phyloP scores from a whole-genome alignment of 106 monocot genomes.

The Alisma plantagoaquatica region DNA sequence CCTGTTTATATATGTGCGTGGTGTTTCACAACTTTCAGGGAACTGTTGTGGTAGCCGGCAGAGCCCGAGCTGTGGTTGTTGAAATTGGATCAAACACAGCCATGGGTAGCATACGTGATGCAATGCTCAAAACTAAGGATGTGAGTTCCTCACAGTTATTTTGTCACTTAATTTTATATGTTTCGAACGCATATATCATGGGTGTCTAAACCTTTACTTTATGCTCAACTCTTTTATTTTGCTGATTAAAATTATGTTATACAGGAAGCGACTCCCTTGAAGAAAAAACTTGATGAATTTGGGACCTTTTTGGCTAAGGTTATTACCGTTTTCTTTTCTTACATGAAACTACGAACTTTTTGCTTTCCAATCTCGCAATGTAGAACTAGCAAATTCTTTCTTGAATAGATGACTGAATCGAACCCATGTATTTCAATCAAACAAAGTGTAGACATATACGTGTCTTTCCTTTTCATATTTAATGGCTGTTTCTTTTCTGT shows the following conservation, averaged over 20 bases:
- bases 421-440: too few relatives aligned
- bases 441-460: too few relatives aligned
- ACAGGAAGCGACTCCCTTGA: conserved; percentile 93
- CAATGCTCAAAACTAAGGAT: conserved; percentile 93
- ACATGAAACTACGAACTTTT: too few relatives aligned
- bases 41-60: conserved; percentile 93
- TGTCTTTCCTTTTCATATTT: too few relatives aligned
- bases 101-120: conserved; percentile 98
- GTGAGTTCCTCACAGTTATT: conserved; percentile 30
- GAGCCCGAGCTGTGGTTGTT: conserved; percentile 94
- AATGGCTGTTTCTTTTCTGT: too few relatives aligned
- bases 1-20: not conserved
- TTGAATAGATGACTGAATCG: too few relatives aligned
- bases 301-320: conserved; percentile 99
- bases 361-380: too few relatives aligned
- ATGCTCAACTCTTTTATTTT: not conserved
- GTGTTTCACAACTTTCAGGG: conserved; percentile 38
- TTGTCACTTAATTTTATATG: too few relatives aligned
- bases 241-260: conserved; percentile 1
- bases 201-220: conserved; percentile 4
- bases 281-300: conserved; percentile 99
- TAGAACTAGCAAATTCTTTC: too few relatives aligned
- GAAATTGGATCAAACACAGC: conserved; percentile 97
- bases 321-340: too few relatives aligned
- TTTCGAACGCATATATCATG: too few relatives aligned